Percentiles rank a stretch among this genome's conserved stretches.
phyloP scores from a whole-genome alignment of 495 filamentous ascomycete species.

The Tetracladium marchalianum region DNA sequence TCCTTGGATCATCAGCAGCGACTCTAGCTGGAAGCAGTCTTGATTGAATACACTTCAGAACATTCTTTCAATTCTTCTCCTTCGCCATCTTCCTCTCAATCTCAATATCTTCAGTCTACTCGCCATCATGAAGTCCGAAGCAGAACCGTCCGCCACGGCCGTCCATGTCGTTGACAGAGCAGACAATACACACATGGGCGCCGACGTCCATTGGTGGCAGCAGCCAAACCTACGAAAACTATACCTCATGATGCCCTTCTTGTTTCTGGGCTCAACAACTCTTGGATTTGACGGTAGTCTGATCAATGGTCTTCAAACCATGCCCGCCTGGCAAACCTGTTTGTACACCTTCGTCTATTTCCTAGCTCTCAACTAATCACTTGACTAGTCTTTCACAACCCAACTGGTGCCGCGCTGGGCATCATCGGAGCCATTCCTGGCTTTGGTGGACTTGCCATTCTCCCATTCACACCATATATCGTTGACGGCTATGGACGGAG shows the following conservation, averaged over 20 bases:
- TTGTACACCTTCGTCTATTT: neutral
- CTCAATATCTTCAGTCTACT: too few species aligned
- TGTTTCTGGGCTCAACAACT: constrained; percentile 24
- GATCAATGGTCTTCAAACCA: constrained; percentile 26
- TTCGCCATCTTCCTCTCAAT: too few species aligned
- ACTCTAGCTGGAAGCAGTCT: too few species aligned
- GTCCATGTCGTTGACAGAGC: too few species aligned
- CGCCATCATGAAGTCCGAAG: too few species aligned
- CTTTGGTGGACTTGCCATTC: constrained; percentile 22
- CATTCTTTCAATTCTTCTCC: too few species aligned
- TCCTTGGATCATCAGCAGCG: too few species aligned
- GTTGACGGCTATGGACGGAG: constrained; percentile 34
- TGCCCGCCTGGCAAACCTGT: constrained; percentile 25
- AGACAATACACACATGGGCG: too few species aligned
- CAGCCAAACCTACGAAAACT: constrained; percentile 22
- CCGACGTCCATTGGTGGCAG: constrained; percentile 24
- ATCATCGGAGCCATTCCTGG: constrained; percentile 21
- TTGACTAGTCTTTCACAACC: constrained; percentile 19
- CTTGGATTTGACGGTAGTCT: constrained; percentile 26
- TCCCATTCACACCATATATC: constrained; percentile 30
- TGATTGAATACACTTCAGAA: too few species aligned
- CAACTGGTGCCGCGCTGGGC: constrained; percentile 19
- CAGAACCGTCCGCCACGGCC: too few species aligned
- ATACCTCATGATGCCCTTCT: constrained; percentile 27
- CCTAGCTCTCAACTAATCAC: neutral